These are phyloP conservation scores for Stromatinia cepivora DNA, from an alignment of 2,329 filamentous ascomycete genomes.

Conservation along the genomic window DNA sequence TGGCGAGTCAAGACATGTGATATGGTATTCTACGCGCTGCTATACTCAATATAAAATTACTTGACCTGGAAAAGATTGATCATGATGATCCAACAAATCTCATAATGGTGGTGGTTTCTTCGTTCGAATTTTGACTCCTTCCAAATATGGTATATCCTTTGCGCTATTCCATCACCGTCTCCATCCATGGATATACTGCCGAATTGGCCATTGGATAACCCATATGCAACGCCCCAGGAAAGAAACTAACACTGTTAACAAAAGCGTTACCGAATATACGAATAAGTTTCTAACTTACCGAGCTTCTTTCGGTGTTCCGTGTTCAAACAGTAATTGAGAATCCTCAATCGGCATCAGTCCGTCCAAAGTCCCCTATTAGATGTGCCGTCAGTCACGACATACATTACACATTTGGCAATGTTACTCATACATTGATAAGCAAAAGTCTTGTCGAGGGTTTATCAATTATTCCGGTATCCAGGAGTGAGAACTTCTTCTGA, in stretches of 20 bases:
- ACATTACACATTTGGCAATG: not conserved
- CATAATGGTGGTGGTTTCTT: not conserved
- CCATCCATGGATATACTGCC: conserved; percentile 62
- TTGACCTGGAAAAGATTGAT: not conserved
- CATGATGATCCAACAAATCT: not conserved
- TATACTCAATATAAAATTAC: not conserved
- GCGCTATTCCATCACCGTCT: conserved; percentile 46
- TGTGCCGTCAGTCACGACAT: not conserved
- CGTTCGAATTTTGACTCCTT: not conserved
- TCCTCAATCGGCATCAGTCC: conserved; percentile 70
- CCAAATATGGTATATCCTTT: not conserved
- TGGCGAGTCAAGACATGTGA: not conserved
- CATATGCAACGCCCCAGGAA: conserved; percentile 63
- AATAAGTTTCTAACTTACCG: conserved; percentile 43
- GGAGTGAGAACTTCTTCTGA: conserved; percentile 62
- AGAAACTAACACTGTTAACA: conserved; percentile 46
- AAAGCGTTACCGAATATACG: not conserved
- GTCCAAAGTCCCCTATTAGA: conserved; percentile 56
- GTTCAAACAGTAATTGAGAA: conserved; percentile 62
- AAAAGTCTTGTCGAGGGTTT: conserved; percentile 57
- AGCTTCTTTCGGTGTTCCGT: conserved; percentile 65
- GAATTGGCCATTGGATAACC: conserved; percentile 63
- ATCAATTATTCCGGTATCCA: conserved; percentile 59
- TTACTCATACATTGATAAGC: conserved; percentile 56
- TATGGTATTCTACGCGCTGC: not conserved